Evolutionary conservation across 495 filamentous ascomycete species (phyloP), one percentile per base, ranked within the genome.

Genomic region (Penicillium ochrochloron): DNA sequence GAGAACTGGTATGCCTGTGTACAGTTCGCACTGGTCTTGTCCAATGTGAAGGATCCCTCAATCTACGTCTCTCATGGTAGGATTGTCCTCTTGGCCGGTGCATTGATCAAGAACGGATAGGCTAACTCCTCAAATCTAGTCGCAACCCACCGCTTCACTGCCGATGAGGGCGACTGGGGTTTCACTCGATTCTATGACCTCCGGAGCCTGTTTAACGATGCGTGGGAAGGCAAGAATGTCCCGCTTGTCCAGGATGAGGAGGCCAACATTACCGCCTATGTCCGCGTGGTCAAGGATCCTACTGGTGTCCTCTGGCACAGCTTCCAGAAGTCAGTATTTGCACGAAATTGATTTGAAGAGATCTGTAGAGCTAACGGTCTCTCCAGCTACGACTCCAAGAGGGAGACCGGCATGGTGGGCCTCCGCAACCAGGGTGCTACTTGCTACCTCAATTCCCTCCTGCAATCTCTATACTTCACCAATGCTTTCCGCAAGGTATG

Each of bases 221-320:
- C 83, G 7, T 96, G 87, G 85, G 87, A 93, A 55, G 83, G 86
- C 37, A 82, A 78, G 65, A 84, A 82, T 10, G 84, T 89, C 41
- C 91, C 91, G n/a, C 83, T 99, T 63, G 88, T 97, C 14, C 93
- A 98, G 75, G 89, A 93, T 69, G 92, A 97, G 54, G 83, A 85
- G 33, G 92, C 90, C 54, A 94, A 91, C 67, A 82, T 98, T 66
- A 97, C 93, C 2, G 95, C 94, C 54, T 99, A 96, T 71, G 91
- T 99, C 54, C 86, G 94, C 51, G 86, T 97, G 53, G 89, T 97
- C 48, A 96, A 97, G 76, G 95, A 99, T 74, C 95, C 97, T 34
- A 99, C 95, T 3, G 95, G 95, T 57, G 95, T 99, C n/a, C 76
- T 99, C 64, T 99, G 95, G 95, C 95, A 99, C 77, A 97, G 92